phyloP scores from a whole-genome alignment of 2,329 filamentous ascomycete genomes.

The Zymoseptoria pseudotritici region DNA sequence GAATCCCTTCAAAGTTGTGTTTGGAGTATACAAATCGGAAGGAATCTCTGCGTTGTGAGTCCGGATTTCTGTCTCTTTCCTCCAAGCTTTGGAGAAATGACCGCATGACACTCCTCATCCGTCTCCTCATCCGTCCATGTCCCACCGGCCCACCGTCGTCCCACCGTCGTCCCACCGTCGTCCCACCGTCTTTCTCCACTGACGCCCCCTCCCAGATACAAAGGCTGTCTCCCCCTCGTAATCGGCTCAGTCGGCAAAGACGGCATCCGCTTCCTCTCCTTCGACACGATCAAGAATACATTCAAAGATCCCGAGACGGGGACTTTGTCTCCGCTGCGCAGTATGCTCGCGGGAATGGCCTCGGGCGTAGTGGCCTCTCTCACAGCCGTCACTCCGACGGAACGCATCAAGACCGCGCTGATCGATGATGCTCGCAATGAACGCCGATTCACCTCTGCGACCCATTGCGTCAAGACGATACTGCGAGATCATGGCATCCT shows the following conservation, averaged over 20 bases:
- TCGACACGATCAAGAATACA: conserved; percentile 55
- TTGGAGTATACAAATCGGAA: conserved; percentile 48
- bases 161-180: too few species aligned
- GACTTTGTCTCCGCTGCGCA: conserved; percentile 47
- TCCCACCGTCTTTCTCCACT: too few species aligned
- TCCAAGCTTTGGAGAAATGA: too few species aligned
- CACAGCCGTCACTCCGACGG: conserved; percentile 60
- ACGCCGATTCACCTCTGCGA: conserved; percentile 43
- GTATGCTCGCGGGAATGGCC: conserved; percentile 57
- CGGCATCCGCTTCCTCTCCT: conserved; percentile 58
- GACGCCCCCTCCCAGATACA: conserved; percentile 45
- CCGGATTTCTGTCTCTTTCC: too few species aligned
- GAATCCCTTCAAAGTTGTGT: conserved; percentile 54
- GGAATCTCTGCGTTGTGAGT: conserved; percentile 50
- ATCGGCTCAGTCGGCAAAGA: conserved; percentile 58
- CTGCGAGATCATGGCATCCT: conserved; percentile 47
- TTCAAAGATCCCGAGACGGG: conserved; percentile 51
- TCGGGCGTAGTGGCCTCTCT: conserved; percentile 56
- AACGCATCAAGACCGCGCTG: conserved; percentile 61
- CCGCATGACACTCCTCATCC: too few species aligned
- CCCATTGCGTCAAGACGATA: conserved; percentile 46
- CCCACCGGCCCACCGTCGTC: too few species aligned
- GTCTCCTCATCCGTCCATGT: too few species aligned
- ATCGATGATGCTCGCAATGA: conserved; percentile 53
- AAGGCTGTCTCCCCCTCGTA: conserved; percentile 54